Evolutionary conservation across 495 filamentous ascomycete genomes (phyloP).

Genomic region (Rhypophila decipiens): DNA sequence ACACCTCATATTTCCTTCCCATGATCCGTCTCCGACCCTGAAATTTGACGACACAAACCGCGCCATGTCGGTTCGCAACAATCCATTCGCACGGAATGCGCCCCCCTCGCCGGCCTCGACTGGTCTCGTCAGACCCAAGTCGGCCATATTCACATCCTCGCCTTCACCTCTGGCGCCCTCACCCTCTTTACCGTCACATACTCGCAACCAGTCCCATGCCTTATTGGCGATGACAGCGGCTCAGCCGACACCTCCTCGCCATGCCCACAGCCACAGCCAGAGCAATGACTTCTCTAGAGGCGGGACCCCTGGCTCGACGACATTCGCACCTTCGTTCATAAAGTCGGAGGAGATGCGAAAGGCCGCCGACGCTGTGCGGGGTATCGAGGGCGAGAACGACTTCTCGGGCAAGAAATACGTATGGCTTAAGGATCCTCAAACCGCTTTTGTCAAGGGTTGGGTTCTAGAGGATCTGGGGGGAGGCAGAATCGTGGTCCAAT

Average conservation of each 20-base stretch:
- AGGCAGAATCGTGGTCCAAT: slow-evolving; percentile 72
- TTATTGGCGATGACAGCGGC: slow-evolving; percentile 21
- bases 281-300: slow-evolving; percentile 58
- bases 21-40: slow-evolving; percentile 9
- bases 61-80: slow-evolving; percentile 55
- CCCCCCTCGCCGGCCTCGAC: slow-evolving; percentile 57
- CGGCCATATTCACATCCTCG: slow-evolving; percentile 53
- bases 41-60: slow-evolving; percentile 8
- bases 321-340: slow-evolving; percentile 95
- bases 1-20: no score
- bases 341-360: slow-evolving; percentile 69
- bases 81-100: slow-evolving; percentile 61
- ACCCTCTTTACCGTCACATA: slow-evolving; percentile 27
- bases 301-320: slow-evolving; percentile 52
- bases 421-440: slow-evolving; percentile 82
- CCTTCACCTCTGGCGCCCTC: slow-evolving; percentile 39
- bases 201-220: slow-evolving; percentile 39
- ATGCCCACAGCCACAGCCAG: slow-evolving; percentile 33
- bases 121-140: slow-evolving; percentile 59
- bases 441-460: slow-evolving; percentile 87
- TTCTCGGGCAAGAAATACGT: slow-evolving; percentile 99
- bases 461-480: slow-evolving; percentile 73
- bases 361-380: slow-evolving; percentile 59
- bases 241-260: slow-evolving; percentile 23
- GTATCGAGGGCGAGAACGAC: slow-evolving; percentile 91